Conservation (phyloP, 225 moss, liverwort and hornwort genomes). For the Bryum argenteum region DNA sequence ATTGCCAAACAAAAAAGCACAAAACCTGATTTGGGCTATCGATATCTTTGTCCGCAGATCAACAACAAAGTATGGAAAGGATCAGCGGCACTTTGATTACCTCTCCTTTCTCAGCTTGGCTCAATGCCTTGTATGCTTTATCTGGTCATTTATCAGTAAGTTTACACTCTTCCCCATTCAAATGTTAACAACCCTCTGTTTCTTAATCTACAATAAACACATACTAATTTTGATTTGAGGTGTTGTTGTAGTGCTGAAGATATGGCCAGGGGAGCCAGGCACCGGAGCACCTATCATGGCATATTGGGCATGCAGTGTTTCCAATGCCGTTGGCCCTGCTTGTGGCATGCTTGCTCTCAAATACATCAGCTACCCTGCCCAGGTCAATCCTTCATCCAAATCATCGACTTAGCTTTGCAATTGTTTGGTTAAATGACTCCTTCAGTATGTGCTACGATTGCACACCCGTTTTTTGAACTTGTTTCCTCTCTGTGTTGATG, state of each 20-base stretch:
- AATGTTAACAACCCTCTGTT: neutral
- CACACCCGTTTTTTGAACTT: neutral
- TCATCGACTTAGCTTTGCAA: too few species aligned
- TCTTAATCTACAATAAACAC: too few species aligned
- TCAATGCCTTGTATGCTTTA: constrained; percentile 77
- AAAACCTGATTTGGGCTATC: too few species aligned
- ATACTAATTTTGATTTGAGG: neutral
- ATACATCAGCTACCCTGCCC: constrained; percentile 98
- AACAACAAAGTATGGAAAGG: constrained; percentile 70
- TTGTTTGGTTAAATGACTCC: too few species aligned
- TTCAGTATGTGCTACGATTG: too few species aligned
- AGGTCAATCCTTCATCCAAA: constrained; percentile 42
- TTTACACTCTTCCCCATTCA: constrained; percentile 5
- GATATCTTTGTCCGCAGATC: constrained; percentile 47
- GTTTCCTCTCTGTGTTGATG: constrained; percentile 21
- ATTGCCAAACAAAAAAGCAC: too few species aligned
- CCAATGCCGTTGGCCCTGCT: constrained; percentile 83
- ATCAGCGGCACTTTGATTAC: constrained; percentile 68
- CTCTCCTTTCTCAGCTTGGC: constrained; percentile 77
- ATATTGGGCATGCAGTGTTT: constrained; percentile 78
- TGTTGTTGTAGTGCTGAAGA: constrained; percentile 56
- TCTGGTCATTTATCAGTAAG: constrained; percentile 85
- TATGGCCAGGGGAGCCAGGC: constrained; percentile 62
- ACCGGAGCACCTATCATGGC: constrained; percentile 64
- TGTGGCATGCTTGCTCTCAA: constrained; percentile 84